A percentile compares a stretch with the other conserved stretches of the same genome.
These are phyloP conservation scores for Amanita pallidorosea DNA, from an alignment of 768 basidiomycete genomes.

Conservation along the genomic window DNA sequence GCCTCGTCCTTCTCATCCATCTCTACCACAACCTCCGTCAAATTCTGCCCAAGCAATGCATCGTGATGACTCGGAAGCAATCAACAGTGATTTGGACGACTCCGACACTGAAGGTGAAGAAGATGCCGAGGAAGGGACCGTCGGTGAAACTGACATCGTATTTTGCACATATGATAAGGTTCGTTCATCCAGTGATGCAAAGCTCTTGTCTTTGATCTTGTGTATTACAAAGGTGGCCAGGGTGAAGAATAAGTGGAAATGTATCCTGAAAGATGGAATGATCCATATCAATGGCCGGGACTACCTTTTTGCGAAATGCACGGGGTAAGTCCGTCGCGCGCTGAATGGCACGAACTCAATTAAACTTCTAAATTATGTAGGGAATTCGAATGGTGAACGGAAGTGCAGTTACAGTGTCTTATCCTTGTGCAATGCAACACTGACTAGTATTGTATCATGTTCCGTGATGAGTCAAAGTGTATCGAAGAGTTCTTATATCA, in stretches of 20 bases:
- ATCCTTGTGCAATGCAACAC: neutral
- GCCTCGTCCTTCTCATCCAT: conserved; percentile 64
- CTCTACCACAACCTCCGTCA: conserved; percentile 50
- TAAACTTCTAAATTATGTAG: conserved; percentile 12
- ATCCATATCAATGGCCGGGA: conserved; percentile 95
- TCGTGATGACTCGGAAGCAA: conserved; percentile 63
- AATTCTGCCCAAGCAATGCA: conserved; percentile 19
- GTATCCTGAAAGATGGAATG: conserved; percentile 94
- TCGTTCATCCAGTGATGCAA: conserved; percentile 10
- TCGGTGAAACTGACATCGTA: conserved; percentile 80
- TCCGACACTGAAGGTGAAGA: conserved; percentile 83
- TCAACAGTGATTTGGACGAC: conserved; percentile 95
- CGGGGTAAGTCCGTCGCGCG: conserved; percentile 50
- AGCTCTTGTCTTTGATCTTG: conserved; percentile 1
- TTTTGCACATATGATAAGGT: conserved; percentile 99
- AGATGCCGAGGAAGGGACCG: conserved; percentile 67
- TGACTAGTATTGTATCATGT: neutral
- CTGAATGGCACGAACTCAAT: neutral
- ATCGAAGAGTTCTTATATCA: neutral
- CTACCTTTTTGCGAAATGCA: conserved; percentile 95
- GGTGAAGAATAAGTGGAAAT: conserved; percentile 99
- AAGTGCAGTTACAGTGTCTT: neutral
- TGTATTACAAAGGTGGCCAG: conserved; percentile 65
- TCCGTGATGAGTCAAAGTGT: neutral
- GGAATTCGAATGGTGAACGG: conserved; percentile 35